Evolutionary conservation across 2,329 filamentous ascomycete species (phyloP).

Genomic region (Pleurostoma richardsiae): DNA sequence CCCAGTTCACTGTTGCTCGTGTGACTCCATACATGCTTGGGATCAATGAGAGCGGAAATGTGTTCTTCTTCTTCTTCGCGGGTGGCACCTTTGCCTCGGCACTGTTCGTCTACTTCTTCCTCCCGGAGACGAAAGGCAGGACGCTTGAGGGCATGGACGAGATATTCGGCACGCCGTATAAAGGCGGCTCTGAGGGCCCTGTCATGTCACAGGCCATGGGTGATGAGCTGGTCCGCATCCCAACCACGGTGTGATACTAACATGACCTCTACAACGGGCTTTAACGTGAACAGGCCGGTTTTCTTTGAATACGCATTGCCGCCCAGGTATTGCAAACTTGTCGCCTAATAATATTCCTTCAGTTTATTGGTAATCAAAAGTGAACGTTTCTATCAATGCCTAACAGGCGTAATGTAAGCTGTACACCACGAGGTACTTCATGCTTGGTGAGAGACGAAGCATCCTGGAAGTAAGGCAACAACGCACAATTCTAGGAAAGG

Average conservation of each 20-base stretch:
- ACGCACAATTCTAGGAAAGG: too few relatives aligned
- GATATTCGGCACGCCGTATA: slow-evolving; percentile 49
- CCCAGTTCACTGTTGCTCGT: background rate
- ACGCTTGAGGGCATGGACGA: slow-evolving; percentile 74
- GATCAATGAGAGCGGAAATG: background rate
- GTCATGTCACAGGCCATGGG: background rate
- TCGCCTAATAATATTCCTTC: too few relatives aligned
- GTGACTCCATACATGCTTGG: background rate
- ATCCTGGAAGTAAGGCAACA: too few relatives aligned
- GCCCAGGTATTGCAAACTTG: too few relatives aligned
- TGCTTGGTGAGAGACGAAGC: too few relatives aligned
- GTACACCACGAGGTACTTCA: too few relatives aligned
- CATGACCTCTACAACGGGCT: too few relatives aligned
- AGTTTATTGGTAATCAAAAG: too few relatives aligned
- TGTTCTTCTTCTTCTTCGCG: slow-evolving; percentile 43
- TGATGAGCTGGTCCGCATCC: background rate
- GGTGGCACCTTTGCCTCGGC: slow-evolving; percentile 45
- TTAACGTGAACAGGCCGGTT: too few relatives aligned
- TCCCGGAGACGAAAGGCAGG: slow-evolving; percentile 66
- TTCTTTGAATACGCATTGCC: too few relatives aligned
- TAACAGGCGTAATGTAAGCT: too few relatives aligned
- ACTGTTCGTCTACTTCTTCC: slow-evolving; percentile 48
- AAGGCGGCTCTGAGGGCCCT: background rate
- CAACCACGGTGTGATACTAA: background rate
- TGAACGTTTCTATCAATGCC: too few relatives aligned